Conservation (phyloP, 2,329 filamentous ascomycete species). For the Ophiostoma ulmi region DNA sequence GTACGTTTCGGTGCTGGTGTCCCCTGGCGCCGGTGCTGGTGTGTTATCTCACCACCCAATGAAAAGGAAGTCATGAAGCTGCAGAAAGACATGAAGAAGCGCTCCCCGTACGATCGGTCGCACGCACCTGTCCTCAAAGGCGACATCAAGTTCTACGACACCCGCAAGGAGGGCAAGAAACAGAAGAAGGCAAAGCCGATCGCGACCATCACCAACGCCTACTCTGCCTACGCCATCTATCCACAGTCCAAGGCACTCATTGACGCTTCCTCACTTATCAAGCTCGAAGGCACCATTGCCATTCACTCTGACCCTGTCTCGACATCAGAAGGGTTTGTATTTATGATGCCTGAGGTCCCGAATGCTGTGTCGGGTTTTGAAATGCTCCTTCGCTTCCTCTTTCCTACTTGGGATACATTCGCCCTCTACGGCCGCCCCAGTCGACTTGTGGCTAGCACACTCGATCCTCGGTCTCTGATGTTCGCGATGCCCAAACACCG, state of each 20-base stretch:
- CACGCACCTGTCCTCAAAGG: conserved; percentile 67
- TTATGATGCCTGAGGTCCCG: conserved; percentile 92
- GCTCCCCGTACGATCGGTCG: conserved; percentile 74
- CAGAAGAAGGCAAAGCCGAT: conserved; percentile 89
- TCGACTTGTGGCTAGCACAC: conserved; percentile 77
- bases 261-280: conserved; percentile 88
- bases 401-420: conserved; percentile 92
- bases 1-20: conserved; percentile 94
- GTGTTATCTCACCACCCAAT: conserved; percentile 84
- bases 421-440: conserved; percentile 83
- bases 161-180: conserved; percentile 67
- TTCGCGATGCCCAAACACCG: conserved; percentile 92
- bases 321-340: conserved; percentile 86
- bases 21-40: conserved; percentile 95
- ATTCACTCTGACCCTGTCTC: conserved; percentile 76
- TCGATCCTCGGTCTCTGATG: conserved; percentile 88
- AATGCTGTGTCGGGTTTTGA: conserved; percentile 92
- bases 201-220: conserved; percentile 84
- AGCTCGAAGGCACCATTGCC: conserved; percentile 85
- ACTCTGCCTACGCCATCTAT: conserved; percentile 91
- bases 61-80: conserved; percentile 85
- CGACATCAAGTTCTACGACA: conserved; percentile 91
- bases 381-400: conserved; percentile 87
- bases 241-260: conserved; percentile 91
- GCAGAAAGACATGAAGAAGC: conserved; percentile 77